phyloP scores from a whole-genome alignment of 768 basidiomycete genomes.

The Pleurotus platypus region DNA sequence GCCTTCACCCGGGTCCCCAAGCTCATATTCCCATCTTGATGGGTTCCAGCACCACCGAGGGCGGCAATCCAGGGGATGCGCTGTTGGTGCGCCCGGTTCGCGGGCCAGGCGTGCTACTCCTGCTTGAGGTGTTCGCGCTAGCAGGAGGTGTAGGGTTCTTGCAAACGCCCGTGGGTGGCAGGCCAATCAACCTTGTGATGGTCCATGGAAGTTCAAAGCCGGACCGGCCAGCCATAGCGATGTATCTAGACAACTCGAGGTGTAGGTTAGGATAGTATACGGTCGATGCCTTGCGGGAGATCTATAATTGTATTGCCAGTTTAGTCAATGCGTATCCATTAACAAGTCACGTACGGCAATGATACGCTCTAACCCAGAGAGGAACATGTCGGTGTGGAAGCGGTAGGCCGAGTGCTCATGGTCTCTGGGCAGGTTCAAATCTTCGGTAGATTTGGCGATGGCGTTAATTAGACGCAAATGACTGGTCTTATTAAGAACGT shows the following conservation, averaged over 20 bases:
- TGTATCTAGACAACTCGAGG: constrained; percentile 88
- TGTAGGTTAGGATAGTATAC: constrained; percentile 94
- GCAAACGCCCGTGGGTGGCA: constrained; percentile 64
- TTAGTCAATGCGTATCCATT: background rate
- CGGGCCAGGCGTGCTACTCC: constrained; percentile 20
- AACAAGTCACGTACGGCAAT: constrained; percentile 58
- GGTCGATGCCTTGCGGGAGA: constrained; percentile 90
- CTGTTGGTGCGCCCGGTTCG: constrained; percentile 20
- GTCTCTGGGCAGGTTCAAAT: constrained; percentile 62
- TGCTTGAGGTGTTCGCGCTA: constrained; percentile 16
- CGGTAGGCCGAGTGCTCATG: constrained; percentile 74
- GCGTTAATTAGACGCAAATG: constrained; percentile 88
- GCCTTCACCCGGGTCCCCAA: too few relatives aligned
- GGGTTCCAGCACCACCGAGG: constrained; percentile 39
- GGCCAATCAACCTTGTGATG: constrained; percentile 72
- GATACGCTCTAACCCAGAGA: constrained; percentile 88
- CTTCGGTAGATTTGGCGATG: constrained; percentile 61
- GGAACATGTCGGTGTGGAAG: constrained; percentile 85
- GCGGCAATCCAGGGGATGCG: constrained; percentile 32
- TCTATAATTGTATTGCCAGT: constrained; percentile 39
- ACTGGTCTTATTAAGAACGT: constrained; percentile 53
- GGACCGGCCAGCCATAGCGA: constrained; percentile 59
- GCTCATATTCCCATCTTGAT: constrained; percentile 32
- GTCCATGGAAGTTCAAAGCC: constrained; percentile 81
- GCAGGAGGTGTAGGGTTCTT: constrained; percentile 29